Conservation (phyloP, 2,329 filamentous ascomycete genomes). For the Fusarium nanum region DNA sequence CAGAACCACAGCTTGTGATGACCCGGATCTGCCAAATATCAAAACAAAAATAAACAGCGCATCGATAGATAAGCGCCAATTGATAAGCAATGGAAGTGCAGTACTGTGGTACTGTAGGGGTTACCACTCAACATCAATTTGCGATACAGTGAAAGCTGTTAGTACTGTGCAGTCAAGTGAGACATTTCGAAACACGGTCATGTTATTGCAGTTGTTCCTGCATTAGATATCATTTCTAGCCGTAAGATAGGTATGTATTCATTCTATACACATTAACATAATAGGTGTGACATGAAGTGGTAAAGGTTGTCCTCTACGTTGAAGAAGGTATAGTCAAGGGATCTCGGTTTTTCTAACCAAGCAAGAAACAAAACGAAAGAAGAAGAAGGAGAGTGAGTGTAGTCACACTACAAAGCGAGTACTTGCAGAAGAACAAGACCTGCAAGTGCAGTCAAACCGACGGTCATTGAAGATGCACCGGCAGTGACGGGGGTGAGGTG, state of each 20-base stretch:
- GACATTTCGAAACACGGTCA: neutral
- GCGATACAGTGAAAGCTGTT: neutral
- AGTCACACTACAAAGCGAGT: constrained; percentile 44
- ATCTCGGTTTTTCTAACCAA: constrained; percentile 7
- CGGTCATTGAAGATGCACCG: constrained; percentile 55
- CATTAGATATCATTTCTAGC: constrained; percentile 11
- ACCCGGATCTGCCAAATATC: neutral
- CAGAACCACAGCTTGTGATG: constrained; percentile 4
- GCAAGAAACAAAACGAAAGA: constrained; percentile 9
- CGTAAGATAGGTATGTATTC: constrained; percentile 21
- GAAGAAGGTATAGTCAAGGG: constrained; percentile 18
- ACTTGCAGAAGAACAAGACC: constrained; percentile 46
- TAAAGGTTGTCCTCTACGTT: constrained; percentile 16
- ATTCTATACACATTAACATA: constrained; percentile 19
- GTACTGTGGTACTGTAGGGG: neutral
- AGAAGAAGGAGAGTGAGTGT: neutral
- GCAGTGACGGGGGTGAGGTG: constrained; percentile 57
- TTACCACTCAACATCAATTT: neutral
- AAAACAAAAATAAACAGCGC: neutral
- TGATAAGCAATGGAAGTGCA: neutral
- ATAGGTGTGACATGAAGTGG: constrained; percentile 21
- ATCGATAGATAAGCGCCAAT: neutral
- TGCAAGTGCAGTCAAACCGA: constrained; percentile 44
- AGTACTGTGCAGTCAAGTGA: neutral
- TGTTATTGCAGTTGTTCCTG: neutral